Evolutionary conservation across 2,329 filamentous ascomycete species (phyloP), one percentile per base, ranked within the genome.

Genomic region (Hortaea werneckii): DNA sequence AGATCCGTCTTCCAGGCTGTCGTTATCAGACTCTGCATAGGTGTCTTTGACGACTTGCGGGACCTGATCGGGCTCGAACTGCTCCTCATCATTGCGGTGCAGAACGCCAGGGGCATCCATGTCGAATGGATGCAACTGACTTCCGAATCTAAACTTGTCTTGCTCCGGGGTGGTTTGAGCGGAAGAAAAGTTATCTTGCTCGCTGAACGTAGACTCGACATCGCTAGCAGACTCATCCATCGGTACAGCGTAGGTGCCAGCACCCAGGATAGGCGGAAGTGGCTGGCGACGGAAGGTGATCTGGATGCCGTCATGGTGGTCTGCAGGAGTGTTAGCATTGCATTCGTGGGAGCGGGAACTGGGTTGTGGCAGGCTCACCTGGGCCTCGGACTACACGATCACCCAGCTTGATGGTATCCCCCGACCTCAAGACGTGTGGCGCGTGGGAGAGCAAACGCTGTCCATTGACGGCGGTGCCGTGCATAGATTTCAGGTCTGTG

Each of bases 381-480:
- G 54, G 37, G 29, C 54, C 57, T 13, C 58, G 41, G 8, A 46
- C 50, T 11, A 65, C 58, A 35, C 42, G 44, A 13, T 56, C 54
- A 34, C 63, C 63, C 27, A 65, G 50, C 47, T 56, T 55, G 48
- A 65, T 60, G 10, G 50, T 41, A 46, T 65, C 62, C 29, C 56
- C 57, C 4, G 43, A 37, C 2, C 48, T 41, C 8, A 65, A 52
- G 1, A 42, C 40, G 46, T 51, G 51, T 2, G 49, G 42, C 10
- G 45, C 27, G 41, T 44, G 26, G 9, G 49, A 47, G n/a, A 41
- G 42, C 27, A 66, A 48, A 26, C 50, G 50, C 7, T 28, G 43
- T 29, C 54, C 57, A 50, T 66, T 66, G 52, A 66, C 54, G 20
- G 44, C 56, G 28, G 63, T 65, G 34, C 64, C 64, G 48, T 65